These are phyloP conservation scores for Saccharum hybrid DNA, from an alignment of 202 grass and related monocot species.

Conservation along the genomic window DNA sequence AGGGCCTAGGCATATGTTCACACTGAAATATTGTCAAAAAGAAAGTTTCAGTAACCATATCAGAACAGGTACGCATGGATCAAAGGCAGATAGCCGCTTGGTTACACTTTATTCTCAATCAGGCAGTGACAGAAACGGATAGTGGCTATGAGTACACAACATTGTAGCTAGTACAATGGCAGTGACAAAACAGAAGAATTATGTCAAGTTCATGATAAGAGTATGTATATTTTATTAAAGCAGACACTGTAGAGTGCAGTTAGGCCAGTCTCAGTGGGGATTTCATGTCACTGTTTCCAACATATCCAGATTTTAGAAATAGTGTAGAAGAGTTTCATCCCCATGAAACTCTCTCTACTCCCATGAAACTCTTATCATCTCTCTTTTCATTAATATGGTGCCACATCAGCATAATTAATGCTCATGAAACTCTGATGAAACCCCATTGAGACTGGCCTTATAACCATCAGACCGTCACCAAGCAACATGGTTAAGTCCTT, in stretches of 20 bases:
- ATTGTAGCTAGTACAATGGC: background rate
- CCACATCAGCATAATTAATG: too few species aligned
- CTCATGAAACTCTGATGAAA: too few species aligned
- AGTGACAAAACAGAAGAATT: background rate
- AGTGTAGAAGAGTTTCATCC: too few species aligned
- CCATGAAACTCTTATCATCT: too few species aligned
- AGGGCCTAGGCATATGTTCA: constrained; percentile 72
- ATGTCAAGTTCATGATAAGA: background rate
- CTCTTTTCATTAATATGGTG: too few species aligned
- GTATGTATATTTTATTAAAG: background rate
- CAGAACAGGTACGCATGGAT: background rate
- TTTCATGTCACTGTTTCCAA: too few species aligned
- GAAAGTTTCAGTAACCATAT: background rate
- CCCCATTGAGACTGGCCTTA: background rate
- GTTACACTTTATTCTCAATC: background rate
- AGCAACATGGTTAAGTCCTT: background rate
- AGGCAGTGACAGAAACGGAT: background rate
- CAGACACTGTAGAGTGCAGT: background rate
- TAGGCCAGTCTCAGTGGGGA: too few species aligned
- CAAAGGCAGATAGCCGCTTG: constrained; percentile 4
- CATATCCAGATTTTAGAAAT: too few species aligned
- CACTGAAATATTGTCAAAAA: constrained; percentile 40
- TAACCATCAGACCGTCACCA: background rate
- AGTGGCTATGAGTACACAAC: background rate
- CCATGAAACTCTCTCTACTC: too few species aligned